These are phyloP conservation scores for Xylaria palmicola DNA, from an alignment of 495 filamentous ascomycete genomes.

Conservation along the genomic window DNA sequence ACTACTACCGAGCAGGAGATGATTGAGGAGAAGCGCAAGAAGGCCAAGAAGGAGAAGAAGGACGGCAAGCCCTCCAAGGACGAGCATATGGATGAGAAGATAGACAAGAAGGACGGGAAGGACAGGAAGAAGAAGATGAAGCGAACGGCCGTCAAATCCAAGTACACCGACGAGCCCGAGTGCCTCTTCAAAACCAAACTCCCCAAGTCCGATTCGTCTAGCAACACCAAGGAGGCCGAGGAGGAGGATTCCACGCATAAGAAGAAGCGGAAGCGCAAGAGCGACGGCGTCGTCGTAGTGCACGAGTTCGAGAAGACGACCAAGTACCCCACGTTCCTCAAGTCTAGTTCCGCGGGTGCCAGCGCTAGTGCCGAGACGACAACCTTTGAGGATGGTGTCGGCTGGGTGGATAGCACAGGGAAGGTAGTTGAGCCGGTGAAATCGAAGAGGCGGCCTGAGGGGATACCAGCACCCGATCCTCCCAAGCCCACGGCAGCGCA, in stretches of 20 bases:
- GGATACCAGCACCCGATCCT: slow-evolving; percentile 10
- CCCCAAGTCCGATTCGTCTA: slow-evolving; percentile 44
- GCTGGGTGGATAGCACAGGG: slow-evolving; percentile 83
- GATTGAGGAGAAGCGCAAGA: slow-evolving; percentile 48
- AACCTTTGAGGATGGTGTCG: slow-evolving; percentile 73
- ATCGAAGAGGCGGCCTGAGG: slow-evolving; percentile 26
- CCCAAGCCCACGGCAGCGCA: slow-evolving; percentile 16
- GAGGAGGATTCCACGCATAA: slow-evolving; percentile 47
- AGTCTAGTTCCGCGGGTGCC: slow-evolving; percentile 38
- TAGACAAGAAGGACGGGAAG: slow-evolving; percentile 53
- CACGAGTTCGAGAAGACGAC: slow-evolving; percentile 80
- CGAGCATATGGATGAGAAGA: slow-evolving; percentile 44
- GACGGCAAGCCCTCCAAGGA: slow-evolving; percentile 27
- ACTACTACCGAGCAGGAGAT: slow-evolving; percentile 61
- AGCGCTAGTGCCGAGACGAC: slow-evolving; percentile 33
- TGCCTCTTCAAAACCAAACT: slow-evolving; percentile 80
- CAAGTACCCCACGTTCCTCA: slow-evolving; percentile 77
- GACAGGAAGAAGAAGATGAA: slow-evolving; percentile 54
- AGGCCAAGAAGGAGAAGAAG: slow-evolving; percentile 37
- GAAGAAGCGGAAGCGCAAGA: slow-evolving; percentile 55
- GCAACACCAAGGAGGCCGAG: slow-evolving; percentile 44
- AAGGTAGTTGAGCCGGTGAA: slow-evolving; percentile 64
- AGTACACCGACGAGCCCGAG: slow-evolving; percentile 74
- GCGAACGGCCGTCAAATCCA: slow-evolving; percentile 60
- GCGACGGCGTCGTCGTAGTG: slow-evolving; percentile 55